Evolutionary conservation across 2,329 filamentous ascomycete species (phyloP).

Genomic region (Orbilia ellipsospora): DNA sequence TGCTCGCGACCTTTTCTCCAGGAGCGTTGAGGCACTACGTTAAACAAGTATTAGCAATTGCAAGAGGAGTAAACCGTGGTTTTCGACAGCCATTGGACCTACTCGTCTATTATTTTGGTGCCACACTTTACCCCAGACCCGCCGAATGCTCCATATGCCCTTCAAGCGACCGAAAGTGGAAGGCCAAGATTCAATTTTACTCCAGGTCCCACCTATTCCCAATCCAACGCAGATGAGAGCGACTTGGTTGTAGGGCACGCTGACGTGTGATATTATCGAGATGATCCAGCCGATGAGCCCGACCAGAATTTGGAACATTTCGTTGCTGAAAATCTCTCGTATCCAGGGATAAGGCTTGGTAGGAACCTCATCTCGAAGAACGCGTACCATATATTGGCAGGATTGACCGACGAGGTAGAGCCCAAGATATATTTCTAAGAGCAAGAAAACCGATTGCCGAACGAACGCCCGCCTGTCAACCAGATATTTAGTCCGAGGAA

Average conservation of each 20-base stretch:
- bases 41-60: neutral
- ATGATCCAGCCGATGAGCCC: slow-evolving; percentile 26
- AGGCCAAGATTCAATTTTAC: slow-evolving; percentile 25
- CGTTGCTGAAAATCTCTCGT: slow-evolving; percentile 15
- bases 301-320: slow-evolving; percentile 24
- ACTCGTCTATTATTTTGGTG: slow-evolving; percentile 38
- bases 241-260: slow-evolving; percentile 27
- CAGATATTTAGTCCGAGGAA: slow-evolving; percentile 19
- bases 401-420: slow-evolving; percentile 10
- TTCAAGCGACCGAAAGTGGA: slow-evolving; percentile 19
- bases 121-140: slow-evolving; percentile 41
- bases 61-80: neutral
- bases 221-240: slow-evolving; percentile 28
- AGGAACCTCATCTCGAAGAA: slow-evolving; percentile 10
- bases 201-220: slow-evolving; percentile 36
- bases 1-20: slow-evolving; percentile 26
- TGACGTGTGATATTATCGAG: slow-evolving; percentile 35
- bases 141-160: slow-evolving; percentile 40
- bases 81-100: neutral
- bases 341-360: slow-evolving; percentile 6
- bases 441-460: neutral
- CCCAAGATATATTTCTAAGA: slow-evolving; percentile 34
- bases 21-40: slow-evolving; percentile 28
- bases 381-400: slow-evolving; percentile 19
- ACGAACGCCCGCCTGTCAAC: slow-evolving; percentile 8